Evolutionary conservation across 257 asterid genomes (phyloP).

Genomic region (Nicotiana attenuata): DNA sequence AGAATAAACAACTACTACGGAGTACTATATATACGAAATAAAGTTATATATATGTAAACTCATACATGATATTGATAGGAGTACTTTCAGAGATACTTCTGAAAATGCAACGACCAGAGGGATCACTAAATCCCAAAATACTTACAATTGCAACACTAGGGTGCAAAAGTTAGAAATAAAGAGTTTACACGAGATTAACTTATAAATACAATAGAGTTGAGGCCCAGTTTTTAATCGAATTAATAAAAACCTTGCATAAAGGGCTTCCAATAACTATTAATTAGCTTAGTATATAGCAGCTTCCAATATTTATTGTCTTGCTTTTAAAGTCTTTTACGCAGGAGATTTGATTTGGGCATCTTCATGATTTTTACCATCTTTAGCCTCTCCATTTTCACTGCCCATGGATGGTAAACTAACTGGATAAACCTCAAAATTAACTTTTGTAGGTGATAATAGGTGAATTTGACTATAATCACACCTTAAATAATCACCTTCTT

Average conservation of each 20-base stretch:
- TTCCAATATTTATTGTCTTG: not conserved
- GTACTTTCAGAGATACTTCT: no score
- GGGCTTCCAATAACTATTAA: no score
- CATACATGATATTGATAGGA: no score
- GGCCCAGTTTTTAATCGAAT: not conserved
- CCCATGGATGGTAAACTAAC: not conserved
- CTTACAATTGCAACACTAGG: not conserved
- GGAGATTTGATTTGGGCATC: not conserved
- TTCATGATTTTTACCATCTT: not conserved
- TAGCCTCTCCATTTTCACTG: not conserved
- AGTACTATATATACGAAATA: no score
- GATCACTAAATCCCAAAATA: not conserved
- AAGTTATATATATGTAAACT: no score
- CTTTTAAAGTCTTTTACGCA: not conserved
- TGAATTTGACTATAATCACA: no score
- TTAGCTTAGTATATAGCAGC: not conserved
- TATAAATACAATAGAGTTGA: not conserved
- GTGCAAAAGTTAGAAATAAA: not conserved
- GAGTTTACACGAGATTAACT: not conserved
- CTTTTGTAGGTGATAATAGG: no score
- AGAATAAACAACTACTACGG: no score
- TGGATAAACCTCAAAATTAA: not conserved
- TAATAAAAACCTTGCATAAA: no score
- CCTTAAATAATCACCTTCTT: no score
- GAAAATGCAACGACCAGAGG: not conserved